Evolutionary conservation across 257 asterid species (phyloP).

Genomic region (Scutellaria barbata): DNA sequence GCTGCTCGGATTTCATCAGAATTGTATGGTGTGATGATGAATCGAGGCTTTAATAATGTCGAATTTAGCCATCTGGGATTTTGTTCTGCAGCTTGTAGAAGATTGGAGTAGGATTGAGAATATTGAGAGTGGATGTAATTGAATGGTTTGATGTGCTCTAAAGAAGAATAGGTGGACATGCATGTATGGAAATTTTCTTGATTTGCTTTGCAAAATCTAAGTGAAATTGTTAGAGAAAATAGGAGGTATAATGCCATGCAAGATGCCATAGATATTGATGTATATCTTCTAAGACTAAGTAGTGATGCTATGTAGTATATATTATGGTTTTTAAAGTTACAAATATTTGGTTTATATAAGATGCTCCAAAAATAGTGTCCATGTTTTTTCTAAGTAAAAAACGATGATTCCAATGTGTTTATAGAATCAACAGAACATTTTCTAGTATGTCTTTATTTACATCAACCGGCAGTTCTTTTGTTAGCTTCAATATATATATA

Average conservation of each 20-base stretch:
- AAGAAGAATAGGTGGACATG: conserved; percentile 38
- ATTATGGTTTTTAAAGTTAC: neutral
- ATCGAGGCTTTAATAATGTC: conserved; percentile 40
- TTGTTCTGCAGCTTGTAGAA: conserved; percentile 50
- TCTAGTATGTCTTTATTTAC: conserved; percentile 10
- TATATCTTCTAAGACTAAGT: neutral
- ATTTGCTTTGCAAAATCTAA: conserved; percentile 26
- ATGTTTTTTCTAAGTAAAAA: neutral
- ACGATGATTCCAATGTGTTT: conserved; percentile 35
- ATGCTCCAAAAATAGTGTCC: conserved; percentile 9
- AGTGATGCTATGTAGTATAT: neutral
- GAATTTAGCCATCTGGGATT: conserved; percentile 61
- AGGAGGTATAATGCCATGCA: conserved; percentile 15
- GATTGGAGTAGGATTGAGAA: conserved; percentile 38
- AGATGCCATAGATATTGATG: conserved; percentile 16
- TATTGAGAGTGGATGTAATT: conserved; percentile 36
- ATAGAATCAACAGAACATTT: neutral
- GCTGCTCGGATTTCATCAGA: conserved; percentile 44
- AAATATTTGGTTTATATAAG: neutral
- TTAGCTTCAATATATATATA: too few relatives aligned
- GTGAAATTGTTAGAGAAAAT: conserved; percentile 17
- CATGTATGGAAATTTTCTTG: conserved; percentile 37
- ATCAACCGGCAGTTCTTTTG: conserved; percentile 27
- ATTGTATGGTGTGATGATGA: conserved; percentile 50
- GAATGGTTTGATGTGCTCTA: conserved; percentile 29